phyloP scores from a whole-genome alignment of 83 land plant species.

The Thuja plicata region DNA sequence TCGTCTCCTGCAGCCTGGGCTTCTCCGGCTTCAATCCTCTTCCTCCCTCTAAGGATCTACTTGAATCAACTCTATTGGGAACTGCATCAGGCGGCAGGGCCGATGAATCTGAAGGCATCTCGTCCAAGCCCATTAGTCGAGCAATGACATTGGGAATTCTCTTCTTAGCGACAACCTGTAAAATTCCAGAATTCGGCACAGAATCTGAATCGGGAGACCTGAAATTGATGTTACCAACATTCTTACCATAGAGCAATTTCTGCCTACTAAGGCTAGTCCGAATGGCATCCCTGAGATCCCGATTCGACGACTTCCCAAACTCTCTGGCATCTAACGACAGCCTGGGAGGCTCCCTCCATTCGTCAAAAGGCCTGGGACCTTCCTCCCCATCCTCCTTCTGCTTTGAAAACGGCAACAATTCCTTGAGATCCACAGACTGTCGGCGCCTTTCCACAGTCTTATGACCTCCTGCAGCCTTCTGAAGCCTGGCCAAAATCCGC shows the following conservation, averaged over 20 bases:
- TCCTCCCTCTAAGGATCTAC: background rate
- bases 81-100: background rate
- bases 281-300: slow-evolving; percentile 13
- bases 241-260: background rate
- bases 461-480: slow-evolving; percentile 30
- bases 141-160: slow-evolving; percentile 60
- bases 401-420: background rate
- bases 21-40: background rate
- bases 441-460: background rate
- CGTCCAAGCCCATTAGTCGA: slow-evolving; percentile 66
- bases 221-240: background rate
- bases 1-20: background rate
- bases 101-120: slow-evolving; percentile 24
- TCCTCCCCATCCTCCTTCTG: background rate
- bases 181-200: background rate
- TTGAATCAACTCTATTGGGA: background rate
- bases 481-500: slow-evolving; percentile 48
- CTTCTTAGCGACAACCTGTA: slow-evolving; percentile 20
- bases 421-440: slow-evolving; percentile 10
- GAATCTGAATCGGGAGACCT: background rate
- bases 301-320: background rate
- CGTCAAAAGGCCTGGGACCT: background rate
- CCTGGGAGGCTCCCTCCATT: background rate
- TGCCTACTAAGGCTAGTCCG: slow-evolving; percentile 10
- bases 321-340: slow-evolving; percentile 6